These are phyloP conservation scores for Triangularia verruculosa DNA, from an alignment of 2,329 filamentous ascomycete species.

Conservation along the genomic window DNA sequence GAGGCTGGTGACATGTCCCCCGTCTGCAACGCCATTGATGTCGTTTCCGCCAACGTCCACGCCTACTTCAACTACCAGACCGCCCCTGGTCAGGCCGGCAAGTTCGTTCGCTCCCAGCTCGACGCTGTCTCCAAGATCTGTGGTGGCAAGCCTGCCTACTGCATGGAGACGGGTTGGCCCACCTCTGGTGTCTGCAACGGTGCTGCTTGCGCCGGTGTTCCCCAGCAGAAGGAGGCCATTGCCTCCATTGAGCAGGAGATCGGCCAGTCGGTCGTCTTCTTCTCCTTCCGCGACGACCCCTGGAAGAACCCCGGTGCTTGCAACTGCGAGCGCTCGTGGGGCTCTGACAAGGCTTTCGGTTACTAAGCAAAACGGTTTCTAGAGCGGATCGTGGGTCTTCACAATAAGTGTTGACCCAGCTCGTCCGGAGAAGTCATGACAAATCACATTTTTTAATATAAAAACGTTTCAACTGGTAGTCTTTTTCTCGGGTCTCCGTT, in stretches of 20 bases:
- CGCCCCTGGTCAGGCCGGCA: slow-evolving; percentile 63
- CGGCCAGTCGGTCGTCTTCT: slow-evolving; percentile 72
- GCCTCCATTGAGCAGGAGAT: slow-evolving; percentile 62
- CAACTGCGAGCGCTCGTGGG: slow-evolving; percentile 78
- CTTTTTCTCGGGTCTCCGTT: neutral
- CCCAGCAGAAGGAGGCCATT: slow-evolving; percentile 71
- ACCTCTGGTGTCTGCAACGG: slow-evolving; percentile 68
- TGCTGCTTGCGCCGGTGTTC: slow-evolving; percentile 61
- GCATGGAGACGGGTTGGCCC: slow-evolving; percentile 92
- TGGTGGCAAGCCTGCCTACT: slow-evolving; percentile 67
- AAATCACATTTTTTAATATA: neutral
- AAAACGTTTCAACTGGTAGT: neutral
- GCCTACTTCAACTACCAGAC: slow-evolving; percentile 84
- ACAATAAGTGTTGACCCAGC: neutral
- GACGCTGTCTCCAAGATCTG: slow-evolving; percentile 67
- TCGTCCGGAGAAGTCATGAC: neutral
- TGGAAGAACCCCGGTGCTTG: slow-evolving; percentile 76
- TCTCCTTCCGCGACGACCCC: slow-evolving; percentile 73
- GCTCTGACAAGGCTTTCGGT: slow-evolving; percentile 55
- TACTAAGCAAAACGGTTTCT: slow-evolving; percentile 15
- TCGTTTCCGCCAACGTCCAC: slow-evolving; percentile 84
- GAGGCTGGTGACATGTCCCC: slow-evolving; percentile 56
- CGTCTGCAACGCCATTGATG: slow-evolving; percentile 73
- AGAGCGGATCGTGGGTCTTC: neutral
- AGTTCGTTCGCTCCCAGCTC: slow-evolving; percentile 73